Evolutionary conservation across 805 yeast species (phyloP), one percentile per base, ranked within the genome.

Genomic region (Maudiozyma pseudohumilis): DNA sequence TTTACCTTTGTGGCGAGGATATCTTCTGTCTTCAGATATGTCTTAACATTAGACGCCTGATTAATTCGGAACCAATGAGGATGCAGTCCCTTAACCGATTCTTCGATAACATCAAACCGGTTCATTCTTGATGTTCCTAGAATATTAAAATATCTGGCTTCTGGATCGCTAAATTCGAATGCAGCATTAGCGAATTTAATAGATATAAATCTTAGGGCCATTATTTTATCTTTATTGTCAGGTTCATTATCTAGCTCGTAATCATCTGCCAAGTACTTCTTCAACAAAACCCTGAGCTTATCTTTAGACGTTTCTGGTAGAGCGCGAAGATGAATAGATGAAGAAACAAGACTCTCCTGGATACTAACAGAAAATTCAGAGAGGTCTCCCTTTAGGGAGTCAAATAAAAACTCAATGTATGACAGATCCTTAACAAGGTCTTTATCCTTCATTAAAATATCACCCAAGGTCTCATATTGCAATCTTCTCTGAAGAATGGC

Each of bases 401-500:
- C 76, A 44, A 87, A 77, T 15, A 88, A 59, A 49, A 86, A 87
- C 35, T 71, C 72, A 28, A 85, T 53, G 43, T 70, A 74, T 0
- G 69, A 54, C 26, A 78, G 57, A 47, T 76, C 77, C 11, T 60
- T 47, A 2, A 61, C 40, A 23, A 77, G 53, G 1, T 53, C 47
- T 1, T 72, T 64, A 28, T 70, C 64, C 24, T 69, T 65, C 39
- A 69, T 65, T 35, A 81, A 52, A 6, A 88, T 65, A 16, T 75
- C 69, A 2, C 94, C 92, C 18, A 88, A 56, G 0, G 94, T 78
- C 53, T 84, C 95, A 51, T 85, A 88, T 47, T 82, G 85, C 27
- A 68, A 59, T 48, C 71, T 69, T 47, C 92, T 68, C 46, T 74
- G 78, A 5, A 59, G 47, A 2, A 72, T 42, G 2, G 65, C 48